Percentiles rank a stretch among this genome's conserved stretches.
phyloP scores from a whole-genome alignment of 805 yeast species.

The Candida morakotiae region DNA sequence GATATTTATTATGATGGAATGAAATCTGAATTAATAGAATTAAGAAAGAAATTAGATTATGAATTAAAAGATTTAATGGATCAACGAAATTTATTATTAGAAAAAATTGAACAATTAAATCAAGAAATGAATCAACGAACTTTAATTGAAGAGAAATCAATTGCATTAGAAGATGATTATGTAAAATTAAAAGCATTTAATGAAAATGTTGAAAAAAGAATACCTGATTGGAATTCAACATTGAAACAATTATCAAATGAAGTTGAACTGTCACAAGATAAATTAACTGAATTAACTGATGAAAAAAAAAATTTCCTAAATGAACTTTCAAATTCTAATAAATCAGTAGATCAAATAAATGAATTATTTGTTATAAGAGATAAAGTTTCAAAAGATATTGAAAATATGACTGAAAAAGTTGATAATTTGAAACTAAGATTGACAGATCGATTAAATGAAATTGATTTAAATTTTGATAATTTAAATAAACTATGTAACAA shows the following conservation, averaged over 20 bases:
- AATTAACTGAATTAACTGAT: not conserved
- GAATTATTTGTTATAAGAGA: constrained; percentile 60
- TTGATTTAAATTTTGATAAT: constrained; percentile 46
- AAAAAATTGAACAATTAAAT: constrained; percentile 35
- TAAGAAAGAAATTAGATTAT: constrained; percentile 44
- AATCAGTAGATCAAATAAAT: constrained; percentile 62
- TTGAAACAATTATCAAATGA: constrained; percentile 31
- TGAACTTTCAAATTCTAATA: constrained; percentile 49
- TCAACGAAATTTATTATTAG: constrained; percentile 33
- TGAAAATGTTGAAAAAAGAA: constrained; percentile 60
- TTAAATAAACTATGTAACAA: constrained; percentile 50
- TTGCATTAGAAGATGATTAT: constrained; percentile 67
- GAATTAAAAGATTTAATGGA: constrained; percentile 21
- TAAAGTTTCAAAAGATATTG: constrained; percentile 50
- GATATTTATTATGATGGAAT: constrained; percentile 48
- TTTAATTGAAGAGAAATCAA: constrained; percentile 51
- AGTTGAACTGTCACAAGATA: constrained; percentile 12
- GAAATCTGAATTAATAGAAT: constrained; percentile 49
- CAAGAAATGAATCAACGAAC: constrained; percentile 44
- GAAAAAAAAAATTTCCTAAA: constrained; percentile 36
- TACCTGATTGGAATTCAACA: constrained; percentile 56
- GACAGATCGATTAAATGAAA: constrained; percentile 46
- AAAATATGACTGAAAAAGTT: constrained; percentile 35
- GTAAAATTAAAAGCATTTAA: constrained; percentile 69
- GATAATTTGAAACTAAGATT: constrained; percentile 45